Conservation (phyloP, 306 rosid species). For the Nissolia schottii region DNA sequence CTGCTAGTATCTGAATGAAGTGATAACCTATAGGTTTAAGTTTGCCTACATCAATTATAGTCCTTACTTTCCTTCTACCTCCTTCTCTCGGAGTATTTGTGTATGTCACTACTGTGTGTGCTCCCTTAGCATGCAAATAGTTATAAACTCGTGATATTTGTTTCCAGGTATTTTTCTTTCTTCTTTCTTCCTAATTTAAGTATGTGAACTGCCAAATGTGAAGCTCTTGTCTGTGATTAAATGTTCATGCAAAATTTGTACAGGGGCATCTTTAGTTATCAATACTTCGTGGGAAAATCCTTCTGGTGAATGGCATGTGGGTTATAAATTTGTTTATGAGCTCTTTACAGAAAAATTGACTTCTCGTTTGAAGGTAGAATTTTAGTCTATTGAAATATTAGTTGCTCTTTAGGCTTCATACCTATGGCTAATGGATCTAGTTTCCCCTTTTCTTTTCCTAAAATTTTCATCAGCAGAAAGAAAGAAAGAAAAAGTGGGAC, state of each 20-base stretch:
- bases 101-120: background rate
- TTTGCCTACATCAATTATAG: constrained; percentile 7
- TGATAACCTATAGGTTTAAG: background rate
- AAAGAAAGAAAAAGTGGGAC: constrained; percentile 87
- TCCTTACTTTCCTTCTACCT: background rate
- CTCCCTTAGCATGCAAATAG: background rate
- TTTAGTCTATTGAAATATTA: constrained; percentile 13
- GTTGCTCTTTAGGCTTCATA: background rate
- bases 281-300: constrained; percentile 87
- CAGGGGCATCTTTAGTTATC: constrained; percentile 72
- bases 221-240: constrained; percentile 27
- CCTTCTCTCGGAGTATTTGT: background rate
- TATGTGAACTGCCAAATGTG: background rate
- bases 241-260: constrained; percentile 21
- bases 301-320: constrained; percentile 95
- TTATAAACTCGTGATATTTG: constrained; percentile 9
- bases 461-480: constrained; percentile 49
- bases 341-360: constrained; percentile 67
- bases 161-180: background rate
- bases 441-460: constrained; percentile 11
- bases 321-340: constrained; percentile 80
- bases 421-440: background rate
- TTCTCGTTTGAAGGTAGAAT: constrained; percentile 81
- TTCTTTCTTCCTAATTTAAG: background rate
- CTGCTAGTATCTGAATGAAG: constrained; percentile 1